Evolutionary conservation across 106 monocot genomes (phyloP), one percentile per base, ranked within the genome.

Genomic region (Dendrobium officinale): DNA sequence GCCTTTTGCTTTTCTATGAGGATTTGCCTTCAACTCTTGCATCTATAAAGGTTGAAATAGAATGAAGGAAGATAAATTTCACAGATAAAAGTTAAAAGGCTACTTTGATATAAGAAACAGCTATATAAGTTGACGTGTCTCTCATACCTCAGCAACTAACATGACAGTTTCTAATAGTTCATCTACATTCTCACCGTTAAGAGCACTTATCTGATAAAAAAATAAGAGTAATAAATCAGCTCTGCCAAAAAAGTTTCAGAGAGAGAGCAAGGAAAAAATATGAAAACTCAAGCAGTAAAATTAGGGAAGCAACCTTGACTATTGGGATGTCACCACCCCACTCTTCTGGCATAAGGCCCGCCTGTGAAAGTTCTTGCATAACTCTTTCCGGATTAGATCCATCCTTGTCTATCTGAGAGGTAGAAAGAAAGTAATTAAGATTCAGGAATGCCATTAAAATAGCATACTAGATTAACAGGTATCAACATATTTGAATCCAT

Each of bases 21-120:
- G 99, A 81, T 99, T 99, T 68, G 99, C 99, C 80, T 93, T 95
- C 85, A 99, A 83, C 80, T 99, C 99, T 95, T 95, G 99, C 79
- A 96, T 75, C 96, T 96, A 80, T 13, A 91, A 73, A 79, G 16
- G 33, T 73, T 64, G 6, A 59, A 73, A 45, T 73, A 76, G 7
- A 72, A 42, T 59, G 43, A 74, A 74, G 42, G 9, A 73, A 18
- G 74, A 11, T 43, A n/a, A 43, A 20, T 43, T 43, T 4, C 20
- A 44, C 20, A 44, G 19, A 74, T 6, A 43, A 74, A 74, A 44
- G 15, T 73, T 18, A 43, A 43, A 74, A n/a, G 9, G 20, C 54
- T 72, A 78, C 29, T 40, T 33, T 44, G 29, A 6, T 0, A 47
- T 73, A 78, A 58, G 70, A 64, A 72, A 56, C 13, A 66, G 55